A percentile compares a stretch with the other conserved stretches of the same genome.
phyloP scores from a whole-genome alignment of 2,329 filamentous ascomycete genomes.

The Mycogone perniciosa region DNA sequence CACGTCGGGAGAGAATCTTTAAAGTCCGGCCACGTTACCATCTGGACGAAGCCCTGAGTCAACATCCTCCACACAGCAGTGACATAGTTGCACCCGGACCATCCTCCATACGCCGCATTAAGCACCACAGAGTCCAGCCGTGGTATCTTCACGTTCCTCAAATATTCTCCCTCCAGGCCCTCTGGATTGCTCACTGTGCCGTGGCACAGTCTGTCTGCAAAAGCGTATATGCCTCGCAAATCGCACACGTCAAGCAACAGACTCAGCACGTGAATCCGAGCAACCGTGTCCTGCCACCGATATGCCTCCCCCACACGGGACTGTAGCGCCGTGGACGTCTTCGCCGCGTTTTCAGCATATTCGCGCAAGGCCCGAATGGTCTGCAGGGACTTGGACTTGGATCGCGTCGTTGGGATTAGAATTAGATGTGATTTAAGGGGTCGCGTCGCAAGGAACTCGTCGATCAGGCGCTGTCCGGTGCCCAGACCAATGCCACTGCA shows the following conservation, averaged over 20 bases:
- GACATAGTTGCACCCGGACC: conserved; percentile 70
- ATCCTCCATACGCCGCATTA: conserved; percentile 86
- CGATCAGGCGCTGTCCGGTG: conserved; percentile 77
- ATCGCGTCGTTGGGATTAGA: conserved; percentile 79
- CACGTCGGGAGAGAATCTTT: conserved; percentile 55
- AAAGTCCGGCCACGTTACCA: conserved; percentile 70
- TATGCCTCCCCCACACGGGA: conserved; percentile 31
- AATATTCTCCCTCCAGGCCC: conserved; percentile 29
- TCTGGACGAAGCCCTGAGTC: conserved; percentile 55
- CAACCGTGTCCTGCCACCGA: conserved; percentile 34
- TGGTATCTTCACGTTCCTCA: conserved; percentile 48
- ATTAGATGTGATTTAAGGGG: conserved; percentile 63
- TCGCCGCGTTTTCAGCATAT: conserved; percentile 45
- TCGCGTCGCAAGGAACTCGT: conserved; percentile 73
- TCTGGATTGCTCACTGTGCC: conserved; percentile 42
- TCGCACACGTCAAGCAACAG: conserved; percentile 56
- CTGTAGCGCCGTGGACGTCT: conserved; percentile 31
- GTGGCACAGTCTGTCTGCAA: conserved; percentile 40
- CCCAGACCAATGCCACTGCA: conserved; percentile 78
- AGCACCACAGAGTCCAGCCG: conserved; percentile 73
- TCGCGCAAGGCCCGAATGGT: conserved; percentile 58
- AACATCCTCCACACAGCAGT: conserved; percentile 48
- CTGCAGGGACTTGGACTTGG: conserved; percentile 63
- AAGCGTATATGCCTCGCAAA: conserved; percentile 43
- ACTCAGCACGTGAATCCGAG: conserved; percentile 52